Base-by-base conservation (phyloP, 306 rosid genomes). In the Albizia julibrissin region DNA sequence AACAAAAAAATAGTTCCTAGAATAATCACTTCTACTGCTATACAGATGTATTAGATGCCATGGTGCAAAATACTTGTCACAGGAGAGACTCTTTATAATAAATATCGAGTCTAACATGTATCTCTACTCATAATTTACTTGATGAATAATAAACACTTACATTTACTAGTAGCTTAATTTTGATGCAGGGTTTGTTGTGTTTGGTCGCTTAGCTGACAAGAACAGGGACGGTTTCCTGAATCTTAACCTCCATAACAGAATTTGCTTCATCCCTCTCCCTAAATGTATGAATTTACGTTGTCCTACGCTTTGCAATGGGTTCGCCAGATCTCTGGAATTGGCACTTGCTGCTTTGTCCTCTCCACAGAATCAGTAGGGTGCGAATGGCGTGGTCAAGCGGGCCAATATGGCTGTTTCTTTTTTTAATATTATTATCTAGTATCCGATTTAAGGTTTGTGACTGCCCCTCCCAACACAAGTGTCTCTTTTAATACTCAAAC, bases 121-220 rank as follows among this genome's bases (percentile, higher is more conserved):
- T 27, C 19, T 27, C 69, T 29, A 14, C 31, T 62, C 21, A 27
- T 26, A 62, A 27, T 62, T 5, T 26, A 62, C 68, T 26, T 26
- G 18, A 64, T 14, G 7, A 29, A 64, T 29, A 64, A 64, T 64
- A 64, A 37, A 79, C 50, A 47, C 16, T 8, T 16, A 44, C n/a
- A 61, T 33, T 12, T 3, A 33, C 42, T 37, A 37, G 65, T 7
- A 27, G 47, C 27, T 49, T 42, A 33, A 43, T 33, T 82, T 67
- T 83, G 70, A 39, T 80, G 79, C 22, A 84, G 84, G 87, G 4
- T 84, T 72, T 80, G 87, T 54, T 70, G 34, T 84, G 7, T 84
- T 13, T 80, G 87, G 87, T 24, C 62, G 58, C 46, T 40, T 84
- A 15, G 72, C 87, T 46, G 84, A 80, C 59, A 61, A 84, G 82